These are phyloP conservation scores for Metarhizium brunneum DNA, from an alignment of 2,329 filamentous ascomycete genomes.

Conservation along the genomic window DNA sequence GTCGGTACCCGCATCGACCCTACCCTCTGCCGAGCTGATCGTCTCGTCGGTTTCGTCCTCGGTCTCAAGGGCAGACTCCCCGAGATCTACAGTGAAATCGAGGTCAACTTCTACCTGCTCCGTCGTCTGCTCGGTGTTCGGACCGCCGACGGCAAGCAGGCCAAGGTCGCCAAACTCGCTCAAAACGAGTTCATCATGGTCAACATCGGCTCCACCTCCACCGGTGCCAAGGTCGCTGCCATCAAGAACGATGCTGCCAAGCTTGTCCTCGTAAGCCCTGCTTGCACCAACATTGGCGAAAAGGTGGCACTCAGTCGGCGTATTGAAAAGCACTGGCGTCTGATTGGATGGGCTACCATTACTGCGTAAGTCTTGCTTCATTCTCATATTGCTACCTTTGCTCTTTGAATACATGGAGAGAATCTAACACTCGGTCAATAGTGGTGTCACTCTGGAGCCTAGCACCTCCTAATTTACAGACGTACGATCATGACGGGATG, in stretches of 20 bases:
- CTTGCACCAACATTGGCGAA: constrained; percentile 94
- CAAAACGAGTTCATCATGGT: constrained; percentile 99
- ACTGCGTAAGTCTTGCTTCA: constrained; percentile 43
- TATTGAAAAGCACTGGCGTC: constrained; percentile 98
- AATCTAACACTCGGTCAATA: constrained; percentile 14
- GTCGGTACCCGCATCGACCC: constrained; percentile 96
- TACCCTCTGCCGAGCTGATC: constrained; percentile 96
- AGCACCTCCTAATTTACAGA: constrained; percentile 29
- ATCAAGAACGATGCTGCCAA: constrained; percentile 98
- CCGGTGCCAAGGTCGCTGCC: constrained; percentile 91
- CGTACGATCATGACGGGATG: constrained; percentile 4
- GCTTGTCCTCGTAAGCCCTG: constrained; percentile 82
- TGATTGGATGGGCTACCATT: constrained; percentile 85
- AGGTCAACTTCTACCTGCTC: constrained; percentile 98
- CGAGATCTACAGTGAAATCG: constrained; percentile 95
- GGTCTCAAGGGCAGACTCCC: constrained; percentile 89
- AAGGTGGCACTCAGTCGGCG: constrained; percentile 93
- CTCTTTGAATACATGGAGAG: not conserved
- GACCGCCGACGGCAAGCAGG: constrained; percentile 96
- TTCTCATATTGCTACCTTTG: too few relatives aligned
- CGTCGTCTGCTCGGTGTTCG: constrained; percentile 91
- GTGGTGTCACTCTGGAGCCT: constrained; percentile 45
- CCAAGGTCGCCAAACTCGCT: constrained; percentile 94
- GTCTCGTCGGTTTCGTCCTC: constrained; percentile 94
- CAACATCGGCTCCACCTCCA: constrained; percentile 96